Base-by-base conservation (phyloP, 1,139 yeast genomes). In the Yamadazyma diddensiae region DNA sequence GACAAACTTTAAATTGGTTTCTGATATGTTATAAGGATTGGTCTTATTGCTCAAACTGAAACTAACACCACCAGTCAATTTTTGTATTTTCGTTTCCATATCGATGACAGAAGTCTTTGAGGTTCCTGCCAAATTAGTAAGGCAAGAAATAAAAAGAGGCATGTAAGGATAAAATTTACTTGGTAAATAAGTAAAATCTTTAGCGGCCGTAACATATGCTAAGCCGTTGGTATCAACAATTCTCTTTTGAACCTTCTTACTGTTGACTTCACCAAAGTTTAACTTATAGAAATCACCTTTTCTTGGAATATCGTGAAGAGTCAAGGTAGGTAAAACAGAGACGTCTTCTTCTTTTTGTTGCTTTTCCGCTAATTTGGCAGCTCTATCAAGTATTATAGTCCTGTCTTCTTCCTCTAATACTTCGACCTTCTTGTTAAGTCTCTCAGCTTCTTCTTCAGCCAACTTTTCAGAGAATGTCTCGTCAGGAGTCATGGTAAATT, bases 41-140 rank as follows among this genome's bases (percentile, higher is more conserved):
- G 83, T 66, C 28, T 72, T 68, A 3, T 79, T 75, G 41, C 73
- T 67, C 12, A 79, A 65, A 16, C 74, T 67, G 16, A 88, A 74
- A 2, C 77, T 62, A 13, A 92, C 58, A 0, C 97, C 97, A 15
- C 98, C 98, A 1, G 98, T 88, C 39, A 73, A 70, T 32, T 81
- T 67, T 50, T 82, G 86, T 42, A 94, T 88, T 34, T 79, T 78
- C 41, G 92, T 88, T 53, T 92, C 98, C 39, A 92, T 72, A 28
- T 80, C 83, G 13, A 88, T 84, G 72, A 86, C 85, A 1, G 82
- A 57, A 36, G 82, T 79, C 6, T 59, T 52, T 3, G 62, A 53
- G 0, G 98, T 90, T 11, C 99, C 99, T 0, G 74, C 73, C 42
- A 92, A 69, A 50, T 82, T 86, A 3, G 94, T 83, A 42, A 90